These are phyloP conservation scores for Calonectria pseudoreteaudii DNA, from an alignment of 2,329 filamentous ascomycete species.

Conservation along the genomic window DNA sequence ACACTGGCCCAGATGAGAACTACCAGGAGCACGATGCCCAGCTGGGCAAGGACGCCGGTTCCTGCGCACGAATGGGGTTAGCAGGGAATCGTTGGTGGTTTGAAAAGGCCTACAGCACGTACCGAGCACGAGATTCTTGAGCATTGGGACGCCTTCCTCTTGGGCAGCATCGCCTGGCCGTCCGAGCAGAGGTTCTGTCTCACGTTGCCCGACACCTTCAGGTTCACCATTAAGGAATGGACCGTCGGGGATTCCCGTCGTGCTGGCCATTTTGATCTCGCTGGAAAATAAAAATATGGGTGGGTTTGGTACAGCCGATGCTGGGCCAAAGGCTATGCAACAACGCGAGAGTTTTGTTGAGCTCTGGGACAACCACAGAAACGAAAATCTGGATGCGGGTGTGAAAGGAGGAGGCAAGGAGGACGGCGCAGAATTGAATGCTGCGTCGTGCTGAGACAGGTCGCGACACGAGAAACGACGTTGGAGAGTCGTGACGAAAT, in stretches of 20 bases:
- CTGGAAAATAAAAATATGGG: neutral
- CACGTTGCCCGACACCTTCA: constrained; percentile 44
- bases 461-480: neutral
- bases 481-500: neutral
- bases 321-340: neutral
- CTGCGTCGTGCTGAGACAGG: neutral
- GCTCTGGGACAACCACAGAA: neutral
- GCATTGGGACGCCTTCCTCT: constrained; percentile 70
- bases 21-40: constrained; percentile 79
- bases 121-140: constrained; percentile 82
- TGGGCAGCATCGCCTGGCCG: constrained; percentile 80
- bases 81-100: constrained; percentile 14
- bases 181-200: constrained; percentile 60
- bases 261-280: constrained; percentile 70
- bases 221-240: constrained; percentile 40
- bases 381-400: neutral
- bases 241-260: constrained; percentile 73
- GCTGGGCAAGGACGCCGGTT: constrained; percentile 84
- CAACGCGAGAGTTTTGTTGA: neutral
- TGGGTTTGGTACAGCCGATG: neutral
- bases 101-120: constrained; percentile 39
- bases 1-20: constrained; percentile 83
- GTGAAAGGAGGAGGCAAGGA: neutral
- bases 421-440: neutral
- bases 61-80: constrained; percentile 61